Evolutionary conservation across 169 alveolate genomes (phyloP), one percentile per base, ranked within the genome.

Genomic region (Cryptosporidium bovis): DNA sequence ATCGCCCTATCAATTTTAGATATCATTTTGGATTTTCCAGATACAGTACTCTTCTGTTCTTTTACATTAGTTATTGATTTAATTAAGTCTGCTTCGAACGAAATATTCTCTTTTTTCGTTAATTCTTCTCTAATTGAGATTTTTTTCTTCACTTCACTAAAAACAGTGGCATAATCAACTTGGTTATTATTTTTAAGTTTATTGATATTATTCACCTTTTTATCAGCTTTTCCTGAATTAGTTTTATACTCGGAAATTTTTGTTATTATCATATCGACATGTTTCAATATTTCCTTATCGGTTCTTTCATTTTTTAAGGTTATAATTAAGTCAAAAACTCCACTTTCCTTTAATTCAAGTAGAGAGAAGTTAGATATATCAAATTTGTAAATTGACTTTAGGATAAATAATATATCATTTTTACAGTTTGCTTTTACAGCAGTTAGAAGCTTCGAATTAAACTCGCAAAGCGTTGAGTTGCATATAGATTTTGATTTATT

Each of bases 281-380:
- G 34, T 24, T 36, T 77, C 6, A 71, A 53, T 36, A 53, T 60
- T 20, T 77, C 87, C 13, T 40, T 77, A 27, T 60, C 87, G n/a
- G 7, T 40, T 18, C 15, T 46, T 6, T 56, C 46, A 29, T 40
- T 20, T 44, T 77, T 71, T 1, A 60, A 20, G 24, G 44, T 20
- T 24, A 62, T 24, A 48, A 77, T 34, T 4, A 46, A 36, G 5
- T 77, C 29, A 20, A 77, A 34, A 24, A 77, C 58, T 77, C 71
- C 87, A 10, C 77, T 77, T 40, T 60, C 18, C 2, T 24, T 20
- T 13, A 77, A 55, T 1, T 6, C n/a, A 24, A 33, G 50, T 16
- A 77, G 64, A 7, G 87, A 29, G 24, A 51, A 24, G 15, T 13
- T 60, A 6, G 71, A 60, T 3, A 62, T 77, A 44, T 77, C 87